phyloP scores from a whole-genome alignment of 192 early-diverging fungal genomes.

The Podila minutissima region DNA sequence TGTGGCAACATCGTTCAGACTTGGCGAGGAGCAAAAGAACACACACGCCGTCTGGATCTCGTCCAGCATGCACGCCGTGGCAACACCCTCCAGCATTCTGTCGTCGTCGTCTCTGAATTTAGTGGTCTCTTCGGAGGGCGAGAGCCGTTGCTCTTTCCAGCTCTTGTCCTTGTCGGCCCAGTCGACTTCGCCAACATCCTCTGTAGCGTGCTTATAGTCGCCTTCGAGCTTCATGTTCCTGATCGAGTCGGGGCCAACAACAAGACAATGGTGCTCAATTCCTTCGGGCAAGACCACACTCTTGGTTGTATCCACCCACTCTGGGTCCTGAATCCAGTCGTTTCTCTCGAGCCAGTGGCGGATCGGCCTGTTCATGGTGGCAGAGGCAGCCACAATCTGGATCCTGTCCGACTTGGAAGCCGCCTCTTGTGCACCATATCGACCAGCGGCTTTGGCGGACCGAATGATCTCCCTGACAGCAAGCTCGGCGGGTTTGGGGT shows the following conservation, averaged over 20 bases:
- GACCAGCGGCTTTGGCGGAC: constrained; percentile 16
- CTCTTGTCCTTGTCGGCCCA: constrained; percentile 29
- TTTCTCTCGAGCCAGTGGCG: constrained; percentile 64
- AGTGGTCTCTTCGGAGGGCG: not conserved
- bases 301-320: constrained; percentile 67
- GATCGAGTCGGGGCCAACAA: constrained; percentile 53
- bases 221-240: constrained; percentile 52
- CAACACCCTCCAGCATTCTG: constrained; percentile 59
- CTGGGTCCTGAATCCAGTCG: constrained; percentile 62
- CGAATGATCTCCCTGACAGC: constrained; percentile 40
- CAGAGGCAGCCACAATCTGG: constrained; percentile 72
- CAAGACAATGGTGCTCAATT: constrained; percentile 62
- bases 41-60: constrained; percentile 54
- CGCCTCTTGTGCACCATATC: not conserved
- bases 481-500: constrained; percentile 59
- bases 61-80: constrained; percentile 55
- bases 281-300: constrained; percentile 44
- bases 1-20: constrained; percentile 33
- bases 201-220: not conserved
- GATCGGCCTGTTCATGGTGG: constrained; percentile 75
- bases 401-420: constrained; percentile 7
- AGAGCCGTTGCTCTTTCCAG: constrained; percentile 27
- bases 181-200: constrained; percentile 9
- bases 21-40: constrained; percentile 56
- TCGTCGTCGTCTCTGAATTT: constrained; percentile 59